Conservation (phyloP, 2,329 filamentous ascomycete genomes). For the Colletotrichum tropicicola region DNA sequence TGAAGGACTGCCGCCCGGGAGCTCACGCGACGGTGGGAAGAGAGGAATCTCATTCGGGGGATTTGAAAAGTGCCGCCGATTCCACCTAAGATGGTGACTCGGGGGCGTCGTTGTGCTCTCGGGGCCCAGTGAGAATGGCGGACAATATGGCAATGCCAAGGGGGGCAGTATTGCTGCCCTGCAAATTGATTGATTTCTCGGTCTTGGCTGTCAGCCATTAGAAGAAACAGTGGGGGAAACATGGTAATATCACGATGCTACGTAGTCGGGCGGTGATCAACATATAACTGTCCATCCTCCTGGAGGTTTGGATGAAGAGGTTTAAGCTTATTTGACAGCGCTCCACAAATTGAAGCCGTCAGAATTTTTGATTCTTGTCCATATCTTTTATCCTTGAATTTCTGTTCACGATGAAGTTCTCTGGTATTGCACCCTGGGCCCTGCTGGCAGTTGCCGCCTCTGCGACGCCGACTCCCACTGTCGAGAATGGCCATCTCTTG, state of each 20-base stretch:
- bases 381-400: background rate
- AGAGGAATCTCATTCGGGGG: conserved; percentile 8
- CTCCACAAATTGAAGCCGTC: background rate
- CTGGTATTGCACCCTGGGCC: conserved; percentile 1
- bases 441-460: conserved; percentile 6
- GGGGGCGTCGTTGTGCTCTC: no score
- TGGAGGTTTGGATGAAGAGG: background rate
- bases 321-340: background rate
- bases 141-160: background rate
- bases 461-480: conserved; percentile 11
- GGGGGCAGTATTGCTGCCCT: background rate
- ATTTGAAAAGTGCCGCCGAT: background rate
- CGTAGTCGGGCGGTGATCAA: background rate
- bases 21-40: background rate
- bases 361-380: background rate
- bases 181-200: background rate
- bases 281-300: conserved; percentile 1
- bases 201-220: background rate
- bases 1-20: background rate
- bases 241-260: background rate
- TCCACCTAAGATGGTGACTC: conserved; percentile 17
- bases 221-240: background rate
- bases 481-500: background rate
- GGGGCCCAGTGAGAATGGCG: background rate
- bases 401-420: conserved; percentile 11